Base-by-base conservation (phyloP, 2,329 filamentous ascomycete genomes). In the Colletotrichum musae region DNA sequence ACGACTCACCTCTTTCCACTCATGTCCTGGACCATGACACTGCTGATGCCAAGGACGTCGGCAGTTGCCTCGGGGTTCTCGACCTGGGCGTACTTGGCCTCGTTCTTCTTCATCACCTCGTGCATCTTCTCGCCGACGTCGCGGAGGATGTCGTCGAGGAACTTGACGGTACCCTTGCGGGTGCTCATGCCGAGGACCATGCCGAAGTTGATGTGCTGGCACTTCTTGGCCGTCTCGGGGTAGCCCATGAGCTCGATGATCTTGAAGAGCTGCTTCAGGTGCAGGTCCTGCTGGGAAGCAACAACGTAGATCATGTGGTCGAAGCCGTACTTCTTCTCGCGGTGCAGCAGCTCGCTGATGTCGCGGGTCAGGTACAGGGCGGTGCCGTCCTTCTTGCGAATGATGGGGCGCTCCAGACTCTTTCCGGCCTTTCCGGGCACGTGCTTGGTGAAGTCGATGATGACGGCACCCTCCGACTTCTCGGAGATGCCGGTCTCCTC, bases 1-100 rank as follows among this genome's bases (percentile, higher is more conserved):
- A 74, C 51, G 62, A 61, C 87, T 73, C 81, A 92, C 91, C 93
- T 89, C 89, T 98, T 98, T 79, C 95, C 96, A 73, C 89, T 93
- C 94, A 98, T 97, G 78, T 98, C 96, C 82, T 98, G 95, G 21
- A 97, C 94, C 94, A 98, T 98, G 77, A 98, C 95, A 77, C 93
- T 92, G 72, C 93, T 95, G 78, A 98, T 98, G 72, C 95, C 96
- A 3, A 98, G 88, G 12, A 89, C 94, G 82, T 98, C 96, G 70
- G 96, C 94, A 10, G 91, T 93, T 63, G 89, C 88, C 63, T 90
- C 91, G 0, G 95, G 95, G 79, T 98, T 86, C 76, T 92, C 93
- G 32, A 99, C 92, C 81, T 98, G 94, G 65, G 90, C 84, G 81
- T 98, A 99, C 86, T 99, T 99, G 77, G 88, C 86, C 75, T 93